phyloP scores from a whole-genome alignment of 1,284 basidiomycete species.

The Moesziomyces aphidis region DNA sequence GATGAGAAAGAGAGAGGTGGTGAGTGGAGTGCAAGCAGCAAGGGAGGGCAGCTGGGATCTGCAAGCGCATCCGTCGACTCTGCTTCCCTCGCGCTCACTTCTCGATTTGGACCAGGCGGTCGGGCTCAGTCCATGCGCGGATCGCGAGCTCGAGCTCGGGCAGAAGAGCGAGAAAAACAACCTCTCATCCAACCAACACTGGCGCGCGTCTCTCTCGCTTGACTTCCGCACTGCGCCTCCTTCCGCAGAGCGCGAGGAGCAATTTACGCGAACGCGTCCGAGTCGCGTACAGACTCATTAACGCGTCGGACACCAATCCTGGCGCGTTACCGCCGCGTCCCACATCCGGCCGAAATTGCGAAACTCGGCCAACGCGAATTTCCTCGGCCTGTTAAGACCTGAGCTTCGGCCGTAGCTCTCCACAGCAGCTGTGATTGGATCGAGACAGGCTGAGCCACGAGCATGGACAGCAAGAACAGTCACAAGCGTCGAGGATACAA shows the following conservation, averaged over 20 bases:
- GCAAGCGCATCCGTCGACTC: neutral
- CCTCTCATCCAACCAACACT: conserved; percentile 3
- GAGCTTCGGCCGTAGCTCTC: too few relatives aligned
- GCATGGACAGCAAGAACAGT: too few relatives aligned
- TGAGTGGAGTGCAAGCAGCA: neutral
- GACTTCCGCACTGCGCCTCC: neutral
- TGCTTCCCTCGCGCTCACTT: neutral
- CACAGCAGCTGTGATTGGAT: too few relatives aligned
- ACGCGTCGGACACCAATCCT: conserved; percentile 14
- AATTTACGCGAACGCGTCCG: conserved; percentile 30
- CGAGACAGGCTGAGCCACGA: too few relatives aligned
- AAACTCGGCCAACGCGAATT: too few relatives aligned
- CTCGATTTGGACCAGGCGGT: neutral
- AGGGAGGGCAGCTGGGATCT: too few relatives aligned
- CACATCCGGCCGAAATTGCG: neutral
- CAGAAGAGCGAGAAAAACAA: conserved; percentile 14
- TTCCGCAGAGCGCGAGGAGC: neutral
- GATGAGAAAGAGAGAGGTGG: neutral
- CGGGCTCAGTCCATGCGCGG: too few relatives aligned
- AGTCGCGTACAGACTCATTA: conserved; percentile 22
- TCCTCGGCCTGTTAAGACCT: too few relatives aligned
- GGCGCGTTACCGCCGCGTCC: too few relatives aligned
- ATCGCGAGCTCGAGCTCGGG: neutral
- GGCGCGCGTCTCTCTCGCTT: conserved; percentile 1
- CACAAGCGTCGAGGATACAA: too few relatives aligned